Conservation (phyloP, 2,329 filamentous ascomycete species). For the Aspergillus pseudoviridinutans region DNA sequence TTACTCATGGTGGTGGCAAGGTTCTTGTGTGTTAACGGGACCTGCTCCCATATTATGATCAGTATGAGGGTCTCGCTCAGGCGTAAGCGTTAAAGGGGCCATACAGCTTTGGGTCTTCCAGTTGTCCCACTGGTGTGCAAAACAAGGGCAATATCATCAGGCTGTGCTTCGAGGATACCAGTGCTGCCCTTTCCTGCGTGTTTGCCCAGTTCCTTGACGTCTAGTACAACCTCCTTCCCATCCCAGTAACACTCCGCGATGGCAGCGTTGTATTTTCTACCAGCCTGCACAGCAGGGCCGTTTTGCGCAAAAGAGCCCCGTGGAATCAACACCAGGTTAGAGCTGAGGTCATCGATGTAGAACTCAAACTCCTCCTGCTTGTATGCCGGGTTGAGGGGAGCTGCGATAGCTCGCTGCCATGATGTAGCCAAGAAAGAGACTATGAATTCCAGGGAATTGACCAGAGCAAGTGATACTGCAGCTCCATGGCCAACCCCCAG, state of each 20-base stretch:
- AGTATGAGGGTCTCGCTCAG: neutral
- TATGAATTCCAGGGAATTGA: conserved; percentile 85
- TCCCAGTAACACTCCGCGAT: conserved; percentile 85
- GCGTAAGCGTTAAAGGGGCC: conserved; percentile 16
- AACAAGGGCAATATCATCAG: conserved; percentile 77
- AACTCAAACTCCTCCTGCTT: conserved; percentile 90
- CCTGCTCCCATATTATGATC: conserved; percentile 36
- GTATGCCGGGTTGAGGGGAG: conserved; percentile 82
- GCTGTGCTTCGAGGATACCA: conserved; percentile 54
- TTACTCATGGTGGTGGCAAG: conserved; percentile 74
- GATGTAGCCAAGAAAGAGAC: conserved; percentile 79
- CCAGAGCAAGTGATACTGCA: conserved; percentile 76
- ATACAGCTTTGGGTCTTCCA: conserved; percentile 75
- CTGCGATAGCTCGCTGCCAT: conserved; percentile 80
- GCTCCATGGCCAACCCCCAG: conserved; percentile 66
- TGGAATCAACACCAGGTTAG: conserved; percentile 72
- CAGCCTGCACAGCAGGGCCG: conserved; percentile 70
- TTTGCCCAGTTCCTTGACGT: conserved; percentile 72
- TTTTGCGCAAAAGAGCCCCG: conserved; percentile 63
- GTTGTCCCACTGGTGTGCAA: conserved; percentile 83
- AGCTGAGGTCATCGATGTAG: conserved; percentile 83
- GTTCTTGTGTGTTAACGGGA: conserved; percentile 77
- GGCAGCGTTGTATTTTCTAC: conserved; percentile 74
- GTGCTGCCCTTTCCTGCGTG: conserved; percentile 51
- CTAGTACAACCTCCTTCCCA: conserved; percentile 64